Evolutionary conservation across 1,284 basidiomycete species (phyloP).

Genomic region (Malassezia obtusa): DNA sequence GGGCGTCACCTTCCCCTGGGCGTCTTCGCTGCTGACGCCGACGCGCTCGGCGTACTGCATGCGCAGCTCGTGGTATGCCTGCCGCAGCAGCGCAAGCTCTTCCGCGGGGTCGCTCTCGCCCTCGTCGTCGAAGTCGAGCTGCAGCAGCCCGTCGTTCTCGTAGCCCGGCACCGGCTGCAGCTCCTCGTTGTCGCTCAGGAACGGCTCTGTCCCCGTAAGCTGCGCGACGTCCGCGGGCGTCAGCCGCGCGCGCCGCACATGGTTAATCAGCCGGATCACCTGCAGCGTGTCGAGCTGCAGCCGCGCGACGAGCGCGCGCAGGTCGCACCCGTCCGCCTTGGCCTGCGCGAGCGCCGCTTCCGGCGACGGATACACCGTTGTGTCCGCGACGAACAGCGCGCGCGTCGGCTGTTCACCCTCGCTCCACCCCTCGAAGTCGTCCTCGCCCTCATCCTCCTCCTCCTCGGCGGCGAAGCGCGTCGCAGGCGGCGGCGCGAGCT

Average conservation of each 20-base stretch:
- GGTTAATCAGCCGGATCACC: conserved; percentile 43
- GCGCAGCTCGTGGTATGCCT: conserved; percentile 17
- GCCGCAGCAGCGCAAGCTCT: conserved; percentile 14
- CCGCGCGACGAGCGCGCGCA: conserved; percentile 21
- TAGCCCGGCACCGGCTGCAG: conserved; percentile 38
- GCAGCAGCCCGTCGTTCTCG: conserved; percentile 42
- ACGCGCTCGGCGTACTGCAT: conserved; percentile 15
- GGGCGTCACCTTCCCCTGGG: neutral
- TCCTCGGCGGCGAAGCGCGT: conserved; percentile 12
- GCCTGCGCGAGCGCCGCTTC: conserved; percentile 29
- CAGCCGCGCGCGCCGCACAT: conserved; percentile 24
- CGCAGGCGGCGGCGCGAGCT: conserved; percentile 15
- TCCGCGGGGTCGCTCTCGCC: neutral
- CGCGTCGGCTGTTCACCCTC: conserved; percentile 22
- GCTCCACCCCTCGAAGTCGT: conserved; percentile 32
- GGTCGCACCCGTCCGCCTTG: conserved; percentile 29
- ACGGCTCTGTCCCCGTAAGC: conserved; percentile 18
- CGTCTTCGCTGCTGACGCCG: conserved; percentile 11
- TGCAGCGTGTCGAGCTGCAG: conserved; percentile 35
- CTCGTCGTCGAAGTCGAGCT: conserved; percentile 13
- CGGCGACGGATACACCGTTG: conserved; percentile 19
- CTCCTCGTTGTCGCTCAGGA: conserved; percentile 31
- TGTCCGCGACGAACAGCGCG: conserved; percentile 12
- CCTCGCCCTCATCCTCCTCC: conserved; percentile 20
- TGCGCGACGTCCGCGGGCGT: conserved; percentile 10